Base-by-base conservation (phyloP, 192 early-diverging fungal species). In the Coemansia sp. region DNA sequence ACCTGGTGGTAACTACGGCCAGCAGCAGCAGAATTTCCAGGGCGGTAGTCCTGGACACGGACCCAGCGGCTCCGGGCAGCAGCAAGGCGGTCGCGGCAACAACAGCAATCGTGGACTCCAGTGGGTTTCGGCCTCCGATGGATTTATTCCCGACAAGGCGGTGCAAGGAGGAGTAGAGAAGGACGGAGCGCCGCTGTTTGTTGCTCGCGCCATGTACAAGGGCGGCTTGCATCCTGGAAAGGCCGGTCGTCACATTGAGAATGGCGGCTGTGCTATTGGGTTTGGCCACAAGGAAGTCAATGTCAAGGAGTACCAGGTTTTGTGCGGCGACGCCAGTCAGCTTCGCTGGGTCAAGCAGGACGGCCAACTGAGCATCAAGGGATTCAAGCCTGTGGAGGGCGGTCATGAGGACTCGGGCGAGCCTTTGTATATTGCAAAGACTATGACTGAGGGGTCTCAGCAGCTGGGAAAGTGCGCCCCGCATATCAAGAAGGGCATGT, bases 161-260 rank as follows among this genome's bases (percentile, higher is more conserved):
- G 79, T 89, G 60, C 85, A 86, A 48, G 86, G 83, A 45, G 86
- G 88, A 28, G 77, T 83, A 28, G 88, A 87, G 59, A 60, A 57
- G 9, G 85, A 87, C 70, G 86, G 85, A 13, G 77, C 74, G 10
- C 83, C 85, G 14, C 73, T 87, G 59, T 89, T 85, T 74, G 72
- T 86, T 39, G 85, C 73, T 11, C 85, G 79, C 35, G 67, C 83
- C 7, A 70, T 75, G 43, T 72, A 86, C 79, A 77, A 87, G 61
- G 82, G 76, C 47, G 73, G 76, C 1, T 61, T 88, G 66, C 67
- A 72, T 52, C 82, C 83, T 14, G 85, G 77, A 47, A 85, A 84
- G 57, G 76, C 70, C 31, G 80, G 71, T 1, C 75, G 68, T 38
- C 83, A 84, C 38, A 59, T 84, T 16, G 72, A 82, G 43, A 53